Evolutionary conservation across 1,139 yeast genomes (phyloP).

Genomic region (Kluyveromyces sp.): DNA sequence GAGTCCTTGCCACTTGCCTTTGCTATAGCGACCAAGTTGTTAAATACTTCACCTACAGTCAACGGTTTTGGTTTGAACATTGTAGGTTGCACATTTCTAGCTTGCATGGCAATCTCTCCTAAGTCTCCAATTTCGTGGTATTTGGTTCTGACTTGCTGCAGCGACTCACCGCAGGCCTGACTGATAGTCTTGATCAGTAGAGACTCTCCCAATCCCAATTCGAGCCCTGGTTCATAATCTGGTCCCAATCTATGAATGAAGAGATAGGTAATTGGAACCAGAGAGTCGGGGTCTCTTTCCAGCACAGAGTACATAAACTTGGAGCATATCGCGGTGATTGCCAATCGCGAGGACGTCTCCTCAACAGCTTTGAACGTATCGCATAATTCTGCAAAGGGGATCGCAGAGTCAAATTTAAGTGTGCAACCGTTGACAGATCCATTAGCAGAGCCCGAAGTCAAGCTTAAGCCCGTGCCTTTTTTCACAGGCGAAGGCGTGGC

Average conservation of each 20-base stretch:
- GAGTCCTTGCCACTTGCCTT: conserved; percentile 75
- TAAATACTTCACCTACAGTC: conserved; percentile 66
- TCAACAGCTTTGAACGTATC: conserved; percentile 72
- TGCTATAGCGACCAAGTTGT: conserved; percentile 70
- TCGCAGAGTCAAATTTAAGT: conserved; percentile 1
- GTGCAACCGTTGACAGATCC: neutral
- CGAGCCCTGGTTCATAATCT: conserved; percentile 82
- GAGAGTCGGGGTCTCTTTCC: conserved; percentile 47
- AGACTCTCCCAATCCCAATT: conserved; percentile 88
- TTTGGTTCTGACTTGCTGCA: conserved; percentile 63
- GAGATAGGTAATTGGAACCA: conserved; percentile 69
- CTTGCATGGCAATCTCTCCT: conserved; percentile 80
- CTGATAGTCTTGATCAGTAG: conserved; percentile 79
- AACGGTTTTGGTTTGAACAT: conserved; percentile 89
- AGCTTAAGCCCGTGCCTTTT: neutral
- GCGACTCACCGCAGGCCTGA: conserved; percentile 80
- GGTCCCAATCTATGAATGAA: conserved; percentile 90
- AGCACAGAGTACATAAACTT: conserved; percentile 63
- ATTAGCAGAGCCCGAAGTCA: neutral
- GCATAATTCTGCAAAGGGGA: conserved; percentile 56
- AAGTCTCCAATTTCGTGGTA: conserved; percentile 80
- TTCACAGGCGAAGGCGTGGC: neutral
- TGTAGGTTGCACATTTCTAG: conserved; percentile 78
- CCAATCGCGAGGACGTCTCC: conserved; percentile 69
- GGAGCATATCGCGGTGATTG: conserved; percentile 68